A percentile compares a stretch with the other conserved stretches of the same genome.
phyloP scores from a whole-genome alignment of 1,139 yeast genomes.

The Geotrichum reessii region DNA sequence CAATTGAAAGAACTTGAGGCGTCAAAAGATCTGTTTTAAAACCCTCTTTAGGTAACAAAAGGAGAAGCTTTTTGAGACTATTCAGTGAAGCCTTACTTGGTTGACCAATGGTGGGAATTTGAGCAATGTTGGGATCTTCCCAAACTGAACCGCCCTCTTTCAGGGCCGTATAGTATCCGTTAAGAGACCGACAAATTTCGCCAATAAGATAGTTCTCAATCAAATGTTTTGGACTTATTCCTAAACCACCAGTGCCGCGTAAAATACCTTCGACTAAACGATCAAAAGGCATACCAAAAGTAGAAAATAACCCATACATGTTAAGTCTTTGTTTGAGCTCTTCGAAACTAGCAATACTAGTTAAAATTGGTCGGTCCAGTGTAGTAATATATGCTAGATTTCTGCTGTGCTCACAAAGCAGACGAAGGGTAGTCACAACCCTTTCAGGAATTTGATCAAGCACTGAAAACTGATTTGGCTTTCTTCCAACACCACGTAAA shows the following conservation, averaged over 20 bases:
- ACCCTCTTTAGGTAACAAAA: background rate
- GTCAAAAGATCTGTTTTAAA: background rate
- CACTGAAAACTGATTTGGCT: constrained; percentile 40
- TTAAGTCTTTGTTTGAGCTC: background rate
- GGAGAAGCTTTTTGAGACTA: background rate
- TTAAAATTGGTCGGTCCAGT: background rate
- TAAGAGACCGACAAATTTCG: background rate
- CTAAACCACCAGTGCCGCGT: background rate
- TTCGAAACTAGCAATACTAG: background rate
- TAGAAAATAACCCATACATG: background rate
- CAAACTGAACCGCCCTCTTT: background rate
- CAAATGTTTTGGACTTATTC: background rate
- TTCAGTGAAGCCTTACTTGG: background rate
- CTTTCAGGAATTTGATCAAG: constrained; percentile 48
- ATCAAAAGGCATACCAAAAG: background rate
- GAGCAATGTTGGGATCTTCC: background rate
- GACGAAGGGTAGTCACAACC: constrained; percentile 17
- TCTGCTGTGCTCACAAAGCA: background rate
- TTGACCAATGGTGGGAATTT: background rate
- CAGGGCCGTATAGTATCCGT: background rate
- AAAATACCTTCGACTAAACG: background rate
- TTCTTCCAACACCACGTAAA: constrained; percentile 46
- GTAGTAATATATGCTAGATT: background rate
- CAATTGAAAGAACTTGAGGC: constrained; percentile 3
- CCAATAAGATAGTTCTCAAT: constrained; percentile 6